Base-by-base conservation (phyloP, 2,329 filamentous ascomycete species). In the Cytospora leucostoma region DNA sequence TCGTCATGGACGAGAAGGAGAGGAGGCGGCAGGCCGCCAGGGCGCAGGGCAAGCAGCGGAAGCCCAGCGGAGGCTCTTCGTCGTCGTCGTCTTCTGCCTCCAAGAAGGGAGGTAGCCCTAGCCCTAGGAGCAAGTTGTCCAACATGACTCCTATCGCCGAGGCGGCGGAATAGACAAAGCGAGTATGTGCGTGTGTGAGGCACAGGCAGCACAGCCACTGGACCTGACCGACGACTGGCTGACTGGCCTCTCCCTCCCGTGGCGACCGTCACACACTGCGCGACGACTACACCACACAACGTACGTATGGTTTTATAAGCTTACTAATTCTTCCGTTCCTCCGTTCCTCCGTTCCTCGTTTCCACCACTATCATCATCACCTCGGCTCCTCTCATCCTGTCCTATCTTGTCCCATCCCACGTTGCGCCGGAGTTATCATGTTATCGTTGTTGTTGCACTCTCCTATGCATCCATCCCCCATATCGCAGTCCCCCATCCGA, bases 61-160 rank as follows among this genome's bases (percentile, higher is more conserved):
- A 73, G 66, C 72, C 73, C 56, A 71, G 74, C 27, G 27, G 27
- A 2, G 27, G 27, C 27, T 27, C 27, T 27, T 27, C 27, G 27
- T 27, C 27, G 27, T 27, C 27, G 27, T 27, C 27, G 27, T 27
- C 27, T 27, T 27, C 27, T 27, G 27, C 27, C 67, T 71, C 72
- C 37, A 76, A 77, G 72, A 86, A 84, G 77, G 33, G 27, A 27
- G 27, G 27, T 27, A 27, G 38, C 38, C 34, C 60, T 37, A 83
- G 81, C 73, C 73, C 77, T 70, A 82, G 80, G 77, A 75, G 70
- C 70, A 82, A 81, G 76, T 73, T 76, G 59, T 73, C 72, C 64
- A 74, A 76, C 70, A 85, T 88, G 78, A 77, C 82, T 58, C 79
- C 83, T 65, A 87, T 87, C 71, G 71, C 77, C 68, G 85, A 88